Evolutionary conservation across 73 alveolate genomes (phyloP).

Genomic region (Diophrys sp.): DNA sequence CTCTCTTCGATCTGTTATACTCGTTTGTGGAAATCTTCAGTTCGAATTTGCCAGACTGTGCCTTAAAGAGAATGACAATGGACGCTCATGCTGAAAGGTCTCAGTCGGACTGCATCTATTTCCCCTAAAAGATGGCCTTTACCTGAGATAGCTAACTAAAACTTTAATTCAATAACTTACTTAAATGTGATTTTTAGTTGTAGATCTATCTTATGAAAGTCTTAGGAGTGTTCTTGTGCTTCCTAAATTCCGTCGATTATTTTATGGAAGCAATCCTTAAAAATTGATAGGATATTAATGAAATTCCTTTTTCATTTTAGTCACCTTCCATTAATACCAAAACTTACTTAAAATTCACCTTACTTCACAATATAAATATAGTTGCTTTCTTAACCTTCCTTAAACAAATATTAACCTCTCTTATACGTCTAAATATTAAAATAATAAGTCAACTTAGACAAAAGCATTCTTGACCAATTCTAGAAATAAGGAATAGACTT

Average conservation of each 20-base stretch:
- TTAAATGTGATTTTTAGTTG: too few species aligned
- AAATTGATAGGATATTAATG: too few species aligned
- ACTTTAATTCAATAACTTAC: too few species aligned
- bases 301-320: slow-evolving; percentile 5
- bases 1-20: slow-evolving; percentile 37
- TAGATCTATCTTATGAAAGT: too few species aligned
- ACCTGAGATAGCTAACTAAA: slow-evolving; percentile 8
- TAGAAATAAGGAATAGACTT: slow-evolving; percentile 25
- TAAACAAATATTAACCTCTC: slow-evolving; percentile 26
- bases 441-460: slow-evolving; percentile 34
- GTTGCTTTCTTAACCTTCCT: slow-evolving; percentile 7
- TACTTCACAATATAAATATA: slow-evolving; percentile 1
- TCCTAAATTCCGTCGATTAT: neutral
- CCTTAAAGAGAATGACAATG: slow-evolving; percentile 22
- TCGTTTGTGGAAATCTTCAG: slow-evolving; percentile 20
- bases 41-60: neutral
- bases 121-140: slow-evolving; percentile 43
- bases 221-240: neutral
- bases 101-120: slow-evolving; percentile 16
- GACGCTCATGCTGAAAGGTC: slow-evolving; percentile 12
- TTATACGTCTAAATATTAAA: slow-evolving; percentile 7
- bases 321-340: slow-evolving; percentile 19
- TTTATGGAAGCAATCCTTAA: neutral
- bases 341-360: slow-evolving; percentile 17
- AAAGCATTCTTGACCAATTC: slow-evolving; percentile 21